Base-by-base conservation (phyloP, 495 filamentous ascomycete genomes). In the Aspergillus avenaceus region DNA sequence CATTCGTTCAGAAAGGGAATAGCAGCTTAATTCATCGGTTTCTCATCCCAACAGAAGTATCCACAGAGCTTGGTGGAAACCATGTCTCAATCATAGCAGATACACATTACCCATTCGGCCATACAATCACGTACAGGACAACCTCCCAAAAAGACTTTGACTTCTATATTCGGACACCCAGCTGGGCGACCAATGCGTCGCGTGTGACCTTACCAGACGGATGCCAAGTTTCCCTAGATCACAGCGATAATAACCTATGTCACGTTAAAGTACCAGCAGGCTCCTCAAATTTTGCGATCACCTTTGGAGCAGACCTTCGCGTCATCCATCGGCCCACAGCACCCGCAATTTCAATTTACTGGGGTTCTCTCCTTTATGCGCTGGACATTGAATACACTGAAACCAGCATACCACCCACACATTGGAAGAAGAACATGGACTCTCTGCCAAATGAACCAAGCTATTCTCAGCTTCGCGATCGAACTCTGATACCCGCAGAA, bases 281-380 rank as follows among this genome's bases (percentile, higher is more conserved):
- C 13, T 8, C 34, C 2, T 28, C 47, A 1, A 41, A 13, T 56
- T 55, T 18, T 48, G 53, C n/a, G 47, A 61, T 61, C 47, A 49
- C 29, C 7, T 54, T 69, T 3, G 29, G 36, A 8, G 49, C 64
- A 4, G 49, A 42, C 14, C 47, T 67, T 31, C 62, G 60, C 14
- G 52, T 67, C 37, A 64, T 69, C 34, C 32, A 49, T 1, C 69
- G 77, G 71, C 71, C 27, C 82, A 82, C 61, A 58, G 70, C 53
- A 79, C 8, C 32, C 2, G 32, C 80, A 0, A 64, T 80, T 2
- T 65, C 81, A 3, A 60, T 83, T 46, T 75, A 78, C 62, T 61
- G 76, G 51, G 80, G 80, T 34, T 63, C 75, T 5, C 63, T 84
- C 1, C 63, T 83, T 13, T 84, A 80, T 58, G 76, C 80, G 2